phyloP scores from a whole-genome alignment of 164 flowering plant species.

The Sedum album region DNA sequence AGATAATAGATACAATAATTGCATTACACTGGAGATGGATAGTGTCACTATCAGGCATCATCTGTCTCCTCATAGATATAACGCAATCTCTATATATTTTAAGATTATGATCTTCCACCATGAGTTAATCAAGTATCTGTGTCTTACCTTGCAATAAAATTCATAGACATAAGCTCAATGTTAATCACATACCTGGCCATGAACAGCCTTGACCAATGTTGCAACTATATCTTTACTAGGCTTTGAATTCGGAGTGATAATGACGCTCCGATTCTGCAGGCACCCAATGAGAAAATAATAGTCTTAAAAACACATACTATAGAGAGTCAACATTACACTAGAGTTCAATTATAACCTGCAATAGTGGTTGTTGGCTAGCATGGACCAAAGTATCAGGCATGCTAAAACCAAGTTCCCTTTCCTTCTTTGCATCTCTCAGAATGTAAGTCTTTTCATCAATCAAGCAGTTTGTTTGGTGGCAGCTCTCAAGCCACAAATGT shows the following conservation, averaged over 20 bases:
- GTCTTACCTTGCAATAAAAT: neutral
- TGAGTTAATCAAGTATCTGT: neutral
- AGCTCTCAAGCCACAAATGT: conserved; percentile 78
- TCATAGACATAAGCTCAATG: neutral
- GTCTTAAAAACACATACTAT: neutral
- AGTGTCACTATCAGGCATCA: too few relatives aligned
- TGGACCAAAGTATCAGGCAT: conserved; percentile 69
- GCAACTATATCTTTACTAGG: conserved; percentile 66
- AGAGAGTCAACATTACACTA: neutral
- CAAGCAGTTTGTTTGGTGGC: conserved; percentile 72
- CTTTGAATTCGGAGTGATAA: conserved; percentile 67
- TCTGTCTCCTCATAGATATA: too few relatives aligned
- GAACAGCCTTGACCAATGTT: conserved; percentile 66
- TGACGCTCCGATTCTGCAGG: conserved; percentile 66
- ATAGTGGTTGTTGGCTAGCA: conserved; percentile 61
- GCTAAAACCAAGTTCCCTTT: conserved; percentile 80
- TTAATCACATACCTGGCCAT: conserved; percentile 54
- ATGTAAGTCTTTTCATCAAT: conserved; percentile 78
- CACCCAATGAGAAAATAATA: neutral
- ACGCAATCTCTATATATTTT: too few relatives aligned
- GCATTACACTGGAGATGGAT: too few relatives aligned
- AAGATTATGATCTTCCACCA: neutral
- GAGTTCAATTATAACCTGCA: conserved; percentile 34
- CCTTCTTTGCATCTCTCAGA: conserved; percentile 76
- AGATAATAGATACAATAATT: neutral